phyloP scores from a whole-genome alignment of 2,329 filamentous ascomycete species.

The Colletotrichum liaoningense region DNA sequence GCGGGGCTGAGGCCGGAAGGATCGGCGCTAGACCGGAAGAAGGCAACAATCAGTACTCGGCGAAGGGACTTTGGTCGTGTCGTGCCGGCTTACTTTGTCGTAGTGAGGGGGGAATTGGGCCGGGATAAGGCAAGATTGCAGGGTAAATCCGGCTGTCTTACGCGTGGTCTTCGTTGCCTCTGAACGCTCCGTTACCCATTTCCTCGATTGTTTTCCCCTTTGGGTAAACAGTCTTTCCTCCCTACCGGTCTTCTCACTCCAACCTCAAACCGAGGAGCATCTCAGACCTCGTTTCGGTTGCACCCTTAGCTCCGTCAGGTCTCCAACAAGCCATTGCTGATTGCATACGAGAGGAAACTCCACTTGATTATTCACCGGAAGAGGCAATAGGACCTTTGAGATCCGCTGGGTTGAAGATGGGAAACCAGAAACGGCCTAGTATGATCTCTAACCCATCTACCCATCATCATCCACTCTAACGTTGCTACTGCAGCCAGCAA shows the following conservation, averaged over 20 bases:
- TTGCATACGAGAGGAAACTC: not conserved
- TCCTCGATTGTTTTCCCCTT: slow-evolving; percentile 12
- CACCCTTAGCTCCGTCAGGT: not conserved
- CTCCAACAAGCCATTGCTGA: not conserved
- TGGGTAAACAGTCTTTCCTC: slow-evolving; percentile 1
- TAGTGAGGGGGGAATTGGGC: not conserved
- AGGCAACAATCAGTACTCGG: slow-evolving; percentile 22
- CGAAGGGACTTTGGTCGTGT: not conserved
- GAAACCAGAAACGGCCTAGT: slow-evolving; percentile 7
- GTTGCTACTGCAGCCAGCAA: slow-evolving; percentile 17
- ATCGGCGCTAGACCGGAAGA: slow-evolving; percentile 23
- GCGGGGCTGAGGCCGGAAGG: too few relatives aligned
- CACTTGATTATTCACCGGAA: not conserved
- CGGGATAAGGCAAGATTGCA: not conserved
- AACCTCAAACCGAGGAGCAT: not conserved
- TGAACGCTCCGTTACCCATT: not conserved
- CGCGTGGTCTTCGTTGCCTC: not conserved
- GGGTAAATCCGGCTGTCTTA: not conserved
- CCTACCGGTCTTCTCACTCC: too few relatives aligned
- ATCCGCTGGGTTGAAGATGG: not conserved
- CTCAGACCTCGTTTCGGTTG: not conserved
- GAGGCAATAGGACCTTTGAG: not conserved
- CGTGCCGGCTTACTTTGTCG: not conserved
- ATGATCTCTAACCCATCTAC: not conserved
- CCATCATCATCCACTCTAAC: not conserved